Conservation (phyloP, 257 asterid species). For the Fraxinus quadrangulata region DNA sequence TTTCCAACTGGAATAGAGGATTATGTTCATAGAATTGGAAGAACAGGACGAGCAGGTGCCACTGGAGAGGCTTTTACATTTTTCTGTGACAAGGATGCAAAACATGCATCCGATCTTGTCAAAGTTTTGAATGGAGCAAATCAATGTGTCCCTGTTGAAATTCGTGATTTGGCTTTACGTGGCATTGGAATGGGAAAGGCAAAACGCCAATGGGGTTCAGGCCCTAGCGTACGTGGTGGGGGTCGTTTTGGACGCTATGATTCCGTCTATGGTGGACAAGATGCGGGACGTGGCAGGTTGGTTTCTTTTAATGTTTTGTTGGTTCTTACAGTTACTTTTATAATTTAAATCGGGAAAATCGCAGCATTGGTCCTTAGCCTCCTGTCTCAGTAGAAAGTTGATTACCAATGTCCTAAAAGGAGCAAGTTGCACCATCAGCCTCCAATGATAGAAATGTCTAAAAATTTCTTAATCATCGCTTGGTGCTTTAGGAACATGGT, state of each 20-base stretch:
- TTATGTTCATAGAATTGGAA: slow-evolving; percentile 97
- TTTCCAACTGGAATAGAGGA: slow-evolving; percentile 96
- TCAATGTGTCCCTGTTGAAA: slow-evolving; percentile 77
- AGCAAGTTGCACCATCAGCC: not conserved
- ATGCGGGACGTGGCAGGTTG: slow-evolving; percentile 65
- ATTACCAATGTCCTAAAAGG: not conserved
- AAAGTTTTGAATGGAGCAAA: slow-evolving; percentile 88
- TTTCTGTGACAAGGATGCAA: slow-evolving; percentile 78
- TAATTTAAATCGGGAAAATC: not conserved
- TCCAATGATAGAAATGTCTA: not conserved
- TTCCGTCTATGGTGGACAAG: slow-evolving; percentile 49
- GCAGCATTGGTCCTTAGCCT: not conserved
- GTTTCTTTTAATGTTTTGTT: not conserved
- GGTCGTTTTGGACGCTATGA: slow-evolving; percentile 59
- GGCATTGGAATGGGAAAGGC: slow-evolving; percentile 82
- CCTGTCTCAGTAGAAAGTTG: not conserved
- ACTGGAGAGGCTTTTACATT: slow-evolving; percentile 87
- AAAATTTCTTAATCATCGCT: not conserved
- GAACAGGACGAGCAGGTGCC: slow-evolving; percentile 99
- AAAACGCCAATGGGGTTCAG: slow-evolving; percentile 77
- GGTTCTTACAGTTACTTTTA: not conserved
- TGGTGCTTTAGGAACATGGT: not conserved
- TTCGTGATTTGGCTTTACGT: slow-evolving; percentile 76
- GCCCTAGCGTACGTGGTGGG: slow-evolving; percentile 58
- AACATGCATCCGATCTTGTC: slow-evolving; percentile 78